Base-by-base conservation (phyloP, 768 basidiomycete genomes). In the Russula vinacea region DNA sequence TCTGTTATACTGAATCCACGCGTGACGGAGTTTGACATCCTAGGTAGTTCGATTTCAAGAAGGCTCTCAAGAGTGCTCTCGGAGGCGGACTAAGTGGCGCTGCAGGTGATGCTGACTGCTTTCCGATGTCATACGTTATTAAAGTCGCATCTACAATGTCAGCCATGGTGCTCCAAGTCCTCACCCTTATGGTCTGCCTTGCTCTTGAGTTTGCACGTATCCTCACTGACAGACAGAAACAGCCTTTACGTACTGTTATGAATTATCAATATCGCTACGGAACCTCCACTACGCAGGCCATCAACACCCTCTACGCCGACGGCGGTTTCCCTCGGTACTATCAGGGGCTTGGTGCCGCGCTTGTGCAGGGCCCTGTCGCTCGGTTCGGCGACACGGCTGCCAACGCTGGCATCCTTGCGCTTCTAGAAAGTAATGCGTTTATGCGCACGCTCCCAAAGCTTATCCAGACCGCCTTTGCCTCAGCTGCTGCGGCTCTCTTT, bases 331-430 rank as follows among this genome's bases (percentile, higher is more conserved):
- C 82, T 42, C 83, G 95, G 49, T 97, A 89, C 75, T 98, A 97
- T 74, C 87, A 91, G 68, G 96, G 96, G 7, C 82, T 98, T 40
- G 71, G 74, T 0, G 90, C 94, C 0, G 96, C 95, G 1, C 84
- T 95, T 62, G 69, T 98, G 56, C 95, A 92, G 76, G 95, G 89
- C 50, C 89, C 89, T 0, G 78, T 89, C 10, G 80, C 89, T 5
- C 85, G 96, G 14, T 98, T 98, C 73, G 94, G 94, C 0, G 96
- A 98, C 74, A 98, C 96, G 2, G 93, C 93, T 1, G 92, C 95
- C 24, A 97, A 98, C 72, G 92, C 83, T 0, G 95, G 94, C 10
- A 93, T 97, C 64, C 80, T 96, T 24, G 94, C 93, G 1, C 80
- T 98, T 2, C 79, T 98, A 29, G 75, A 88, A 62, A 88, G 87